Conservation (phyloP, 768 basidiomycete genomes). For the Amyloporia xantha region DNA sequence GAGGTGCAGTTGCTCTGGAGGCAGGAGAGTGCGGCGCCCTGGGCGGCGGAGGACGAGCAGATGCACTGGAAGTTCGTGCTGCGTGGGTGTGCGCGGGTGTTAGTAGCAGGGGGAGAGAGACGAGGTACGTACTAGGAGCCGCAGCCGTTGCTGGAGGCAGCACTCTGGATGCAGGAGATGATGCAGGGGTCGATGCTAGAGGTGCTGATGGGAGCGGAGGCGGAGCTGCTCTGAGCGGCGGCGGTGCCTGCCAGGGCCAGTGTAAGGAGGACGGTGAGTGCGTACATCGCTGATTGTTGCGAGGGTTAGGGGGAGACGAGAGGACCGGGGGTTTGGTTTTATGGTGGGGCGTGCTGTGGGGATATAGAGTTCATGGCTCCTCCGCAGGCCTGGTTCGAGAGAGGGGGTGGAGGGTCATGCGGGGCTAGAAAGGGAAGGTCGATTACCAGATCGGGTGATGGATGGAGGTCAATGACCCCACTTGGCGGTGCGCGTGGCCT, state of each 20-base stretch:
- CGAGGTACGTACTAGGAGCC: not conserved
- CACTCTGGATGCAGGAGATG: constrained; percentile 3
- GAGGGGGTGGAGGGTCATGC: too few relatives aligned
- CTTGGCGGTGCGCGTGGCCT: too few relatives aligned
- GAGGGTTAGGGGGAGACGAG: too few relatives aligned
- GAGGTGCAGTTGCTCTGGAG: constrained; percentile 29
- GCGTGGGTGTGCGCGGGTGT: not conserved
- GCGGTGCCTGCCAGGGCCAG: constrained; percentile 5
- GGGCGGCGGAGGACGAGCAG: constrained; percentile 34
- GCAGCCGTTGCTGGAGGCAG: not conserved
- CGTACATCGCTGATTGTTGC: constrained; percentile 2
- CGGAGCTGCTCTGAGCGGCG: constrained; percentile 1
- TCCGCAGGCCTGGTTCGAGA: too few relatives aligned
- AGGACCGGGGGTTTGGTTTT: too few relatives aligned
- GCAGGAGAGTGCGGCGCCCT: constrained; percentile 26
- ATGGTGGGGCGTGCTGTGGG: too few relatives aligned
- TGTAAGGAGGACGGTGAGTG: not conserved
- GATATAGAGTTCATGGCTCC: too few relatives aligned
- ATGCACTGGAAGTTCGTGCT: constrained; percentile 25
- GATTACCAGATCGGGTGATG: too few relatives aligned
- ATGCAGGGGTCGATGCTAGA: constrained; percentile 6
- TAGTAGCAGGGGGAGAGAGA: not conserved
- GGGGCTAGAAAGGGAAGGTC: too few relatives aligned
- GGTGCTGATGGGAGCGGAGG: constrained; percentile 2
- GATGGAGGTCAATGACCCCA: too few relatives aligned